These are phyloP conservation scores for Suhomyces xylopsoci DNA, from an alignment of 805 yeast species.

Conservation along the genomic window DNA sequence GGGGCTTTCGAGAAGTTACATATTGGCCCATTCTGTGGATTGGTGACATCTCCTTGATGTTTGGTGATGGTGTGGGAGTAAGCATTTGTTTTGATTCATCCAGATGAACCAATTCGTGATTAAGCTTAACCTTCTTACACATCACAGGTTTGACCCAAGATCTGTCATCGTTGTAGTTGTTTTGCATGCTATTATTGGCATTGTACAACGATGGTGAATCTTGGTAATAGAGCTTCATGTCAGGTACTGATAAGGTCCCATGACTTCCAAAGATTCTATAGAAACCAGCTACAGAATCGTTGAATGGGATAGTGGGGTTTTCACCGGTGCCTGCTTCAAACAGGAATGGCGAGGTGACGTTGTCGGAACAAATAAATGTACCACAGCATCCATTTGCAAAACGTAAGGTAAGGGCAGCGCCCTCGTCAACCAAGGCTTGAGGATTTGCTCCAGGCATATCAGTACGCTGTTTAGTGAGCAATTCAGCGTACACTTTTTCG, in stretches of 20 bases:
- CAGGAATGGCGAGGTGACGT: slow-evolving; percentile 36
- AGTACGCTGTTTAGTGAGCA: slow-evolving; percentile 26
- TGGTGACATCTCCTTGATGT: slow-evolving; percentile 19
- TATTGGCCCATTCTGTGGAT: slow-evolving; percentile 10
- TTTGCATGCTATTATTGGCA: slow-evolving; percentile 10
- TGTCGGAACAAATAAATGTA: slow-evolving; percentile 37
- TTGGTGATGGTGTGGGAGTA: slow-evolving; percentile 33
- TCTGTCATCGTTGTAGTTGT: slow-evolving; percentile 13
- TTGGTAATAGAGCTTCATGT: slow-evolving; percentile 32
- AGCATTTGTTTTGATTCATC: slow-evolving; percentile 11
- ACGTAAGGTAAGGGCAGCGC: slow-evolving; percentile 32
- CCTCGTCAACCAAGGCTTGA: slow-evolving; percentile 31
- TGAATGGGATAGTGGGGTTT: slow-evolving; percentile 34
- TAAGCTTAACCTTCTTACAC: slow-evolving; percentile 18
- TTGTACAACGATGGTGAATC: not conserved
- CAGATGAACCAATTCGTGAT: slow-evolving; percentile 8
- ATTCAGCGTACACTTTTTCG: slow-evolving; percentile 35
- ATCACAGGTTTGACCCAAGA: slow-evolving; percentile 29
- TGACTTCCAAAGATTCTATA: slow-evolving; percentile 38
- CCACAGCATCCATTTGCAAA: slow-evolving; percentile 34
- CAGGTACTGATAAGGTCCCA: slow-evolving; percentile 39
- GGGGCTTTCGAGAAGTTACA: slow-evolving; percentile 6
- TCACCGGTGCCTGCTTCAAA: slow-evolving; percentile 41
- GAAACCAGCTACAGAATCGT: slow-evolving; percentile 28
- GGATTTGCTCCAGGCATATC: slow-evolving; percentile 4